A percentile compares a stretch with the other conserved stretches of the same genome.
These are phyloP conservation scores for Zymoseptoria ardabiliae DNA, from an alignment of 2,329 filamentous ascomycete species.

Conservation along the genomic window DNA sequence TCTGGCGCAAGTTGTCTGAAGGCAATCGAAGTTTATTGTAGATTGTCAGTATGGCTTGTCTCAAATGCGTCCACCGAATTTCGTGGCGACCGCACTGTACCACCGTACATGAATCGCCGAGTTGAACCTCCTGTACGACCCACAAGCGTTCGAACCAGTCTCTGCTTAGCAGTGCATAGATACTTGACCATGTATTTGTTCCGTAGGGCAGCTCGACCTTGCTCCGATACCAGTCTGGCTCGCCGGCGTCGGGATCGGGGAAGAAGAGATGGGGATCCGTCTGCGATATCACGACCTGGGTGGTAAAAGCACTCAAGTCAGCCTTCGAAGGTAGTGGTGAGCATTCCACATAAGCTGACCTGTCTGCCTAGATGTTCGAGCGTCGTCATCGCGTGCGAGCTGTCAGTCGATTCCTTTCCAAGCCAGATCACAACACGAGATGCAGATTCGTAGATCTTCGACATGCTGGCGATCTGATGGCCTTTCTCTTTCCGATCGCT, in stretches of 20 bases:
- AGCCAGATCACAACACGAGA: constrained; percentile 11
- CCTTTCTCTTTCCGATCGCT: constrained; percentile 1
- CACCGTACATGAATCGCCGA: neutral
- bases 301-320: too few relatives aligned
- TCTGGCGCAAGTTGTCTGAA: neutral
- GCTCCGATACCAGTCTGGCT: too few relatives aligned
- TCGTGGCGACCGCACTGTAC: neutral
- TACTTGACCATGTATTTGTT: neutral
- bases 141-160: neutral
- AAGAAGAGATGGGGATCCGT: too few relatives aligned
- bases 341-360: too few relatives aligned
- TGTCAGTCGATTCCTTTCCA: neutral
- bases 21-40: neutral
- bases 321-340: too few relatives aligned
- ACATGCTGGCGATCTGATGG: constrained; percentile 6
- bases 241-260: too few relatives aligned
- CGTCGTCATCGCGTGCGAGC: too few relatives aligned
- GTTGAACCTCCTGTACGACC: neutral
- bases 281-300: too few relatives aligned
- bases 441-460: constrained; percentile 24
- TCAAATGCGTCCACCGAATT: neutral
- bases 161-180: neutral
- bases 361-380: too few relatives aligned
- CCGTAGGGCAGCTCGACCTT: too few relatives aligned
- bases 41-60: neutral